phyloP scores from a whole-genome alignment of 2,329 filamentous ascomycete species.

The Madurella mycetomatis region DNA sequence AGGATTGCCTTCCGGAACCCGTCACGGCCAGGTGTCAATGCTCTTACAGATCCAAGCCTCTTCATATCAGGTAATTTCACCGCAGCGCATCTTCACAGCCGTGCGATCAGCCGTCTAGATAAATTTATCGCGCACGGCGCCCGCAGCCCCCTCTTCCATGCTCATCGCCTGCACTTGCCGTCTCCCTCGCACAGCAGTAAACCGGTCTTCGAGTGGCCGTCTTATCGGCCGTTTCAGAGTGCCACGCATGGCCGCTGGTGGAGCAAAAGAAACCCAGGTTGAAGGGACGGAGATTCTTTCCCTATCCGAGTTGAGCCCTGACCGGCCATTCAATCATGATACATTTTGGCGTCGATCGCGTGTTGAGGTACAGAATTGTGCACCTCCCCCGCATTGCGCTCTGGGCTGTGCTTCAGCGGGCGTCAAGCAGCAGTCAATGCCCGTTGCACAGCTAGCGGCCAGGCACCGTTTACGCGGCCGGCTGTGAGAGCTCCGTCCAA shows the following conservation, averaged over 20 bases:
- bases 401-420: slow-evolving; percentile 13
- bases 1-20: too few relatives aligned
- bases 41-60: too few relatives aligned
- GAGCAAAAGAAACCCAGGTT: too few relatives aligned
- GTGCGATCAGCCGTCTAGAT: background rate
- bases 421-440: slow-evolving; percentile 14
- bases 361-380: background rate
- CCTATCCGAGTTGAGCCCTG: background rate
- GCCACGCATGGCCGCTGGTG: background rate
- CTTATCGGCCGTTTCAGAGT: background rate
- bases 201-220: background rate
- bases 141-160: background rate
- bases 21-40: too few relatives aligned
- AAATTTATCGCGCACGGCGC: background rate
- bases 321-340: slow-evolving; percentile 9
- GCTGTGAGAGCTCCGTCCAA: too few relatives aligned
- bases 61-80: too few relatives aligned
- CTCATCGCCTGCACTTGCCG: background rate
- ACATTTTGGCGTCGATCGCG: slow-evolving; percentile 16
- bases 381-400: slow-evolving; percentile 10
- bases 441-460: slow-evolving; percentile 17
- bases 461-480: too few relatives aligned
- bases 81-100: background rate
- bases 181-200: too few relatives aligned
- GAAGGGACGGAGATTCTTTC: background rate